Percentiles rank a stretch among this genome's conserved stretches.
phyloP scores from a whole-genome alignment of 441 rosid species.

The Adansonia gregorii region DNA sequence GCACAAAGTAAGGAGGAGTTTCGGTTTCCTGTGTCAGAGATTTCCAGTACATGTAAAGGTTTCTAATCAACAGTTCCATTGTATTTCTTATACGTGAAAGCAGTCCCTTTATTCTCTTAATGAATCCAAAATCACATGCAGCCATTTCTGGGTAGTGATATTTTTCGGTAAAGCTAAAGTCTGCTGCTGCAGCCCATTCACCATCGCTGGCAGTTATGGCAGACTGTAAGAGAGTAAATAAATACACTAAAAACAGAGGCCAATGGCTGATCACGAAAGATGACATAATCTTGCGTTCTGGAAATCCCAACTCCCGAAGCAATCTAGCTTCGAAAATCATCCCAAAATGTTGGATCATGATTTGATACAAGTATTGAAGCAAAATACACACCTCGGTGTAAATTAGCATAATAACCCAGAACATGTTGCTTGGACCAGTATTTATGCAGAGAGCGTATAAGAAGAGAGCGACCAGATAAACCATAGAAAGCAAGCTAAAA shows the following conservation, averaged over 20 bases:
- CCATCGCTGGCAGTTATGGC: slow-evolving; percentile 73
- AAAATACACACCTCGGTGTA: slow-evolving; percentile 69
- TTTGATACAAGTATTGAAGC: slow-evolving; percentile 69
- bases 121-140: slow-evolving; percentile 36
- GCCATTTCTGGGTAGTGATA: slow-evolving; percentile 22
- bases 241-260: slow-evolving; percentile 75
- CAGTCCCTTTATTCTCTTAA: slow-evolving; percentile 39
- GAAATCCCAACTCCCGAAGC: slow-evolving; percentile 63
- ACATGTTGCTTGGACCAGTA: slow-evolving; percentile 65
- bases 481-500: slow-evolving; percentile 78
- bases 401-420: slow-evolving; percentile 71
- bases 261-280: slow-evolving; percentile 65
- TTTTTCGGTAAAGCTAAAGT: slow-evolving; percentile 38
- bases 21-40: slow-evolving; percentile 73
- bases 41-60: slow-evolving; percentile 60
- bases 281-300: slow-evolving; percentile 53
- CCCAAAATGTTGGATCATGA: slow-evolving; percentile 66
- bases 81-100: slow-evolving; percentile 35
- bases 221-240: slow-evolving; percentile 70
- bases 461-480: slow-evolving; percentile 67
- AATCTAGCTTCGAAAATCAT: slow-evolving; percentile 44
- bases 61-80: slow-evolving; percentile 43
- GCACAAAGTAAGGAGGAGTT: slow-evolving; percentile 79
- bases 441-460: slow-evolving; percentile 68
- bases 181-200: slow-evolving; percentile 54